Evolutionary conservation across 1,284 basidiomycete species (phyloP).

Genomic region (Pseudozyma sp.): DNA sequence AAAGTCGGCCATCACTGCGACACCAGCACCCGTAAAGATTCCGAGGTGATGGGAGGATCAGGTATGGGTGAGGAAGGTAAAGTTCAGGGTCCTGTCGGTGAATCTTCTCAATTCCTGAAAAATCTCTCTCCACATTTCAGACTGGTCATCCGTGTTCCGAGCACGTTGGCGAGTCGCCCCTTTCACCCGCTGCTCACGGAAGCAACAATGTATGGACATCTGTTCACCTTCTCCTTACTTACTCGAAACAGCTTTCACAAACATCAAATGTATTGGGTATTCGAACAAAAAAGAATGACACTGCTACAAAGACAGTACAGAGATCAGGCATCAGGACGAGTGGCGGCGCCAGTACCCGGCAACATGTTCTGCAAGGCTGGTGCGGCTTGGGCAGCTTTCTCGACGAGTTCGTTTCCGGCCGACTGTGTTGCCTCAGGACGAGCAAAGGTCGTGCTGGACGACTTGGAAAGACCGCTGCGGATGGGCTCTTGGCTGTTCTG

Average conservation of each 20-base stretch:
- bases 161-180: neutral
- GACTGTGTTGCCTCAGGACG: neutral
- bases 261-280: constrained; percentile 17
- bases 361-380: constrained; percentile 38
- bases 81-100: constrained; percentile 1
- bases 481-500: constrained; percentile 38
- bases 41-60: too few species aligned
- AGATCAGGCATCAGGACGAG: constrained; percentile 12
- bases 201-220: neutral
- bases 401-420: neutral
- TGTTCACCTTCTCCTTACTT: neutral
- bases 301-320: constrained; percentile 1
- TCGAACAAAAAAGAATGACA: constrained; percentile 7
- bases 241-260: neutral
- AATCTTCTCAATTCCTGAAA: constrained; percentile 10
- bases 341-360: constrained; percentile 32
- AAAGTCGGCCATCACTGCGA: constrained; percentile 56
- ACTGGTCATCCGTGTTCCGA: constrained; percentile 9
- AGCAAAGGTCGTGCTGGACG: constrained; percentile 6
- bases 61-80: too few species aligned
- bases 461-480: constrained; percentile 10
- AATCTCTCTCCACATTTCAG: constrained; percentile 17
- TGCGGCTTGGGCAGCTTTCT: constrained; percentile 21
- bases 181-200: neutral
- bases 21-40: too few species aligned